These are phyloP conservation scores for Vigna unguiculata DNA, from an alignment of 306 rosid genomes.

Conservation along the genomic window DNA sequence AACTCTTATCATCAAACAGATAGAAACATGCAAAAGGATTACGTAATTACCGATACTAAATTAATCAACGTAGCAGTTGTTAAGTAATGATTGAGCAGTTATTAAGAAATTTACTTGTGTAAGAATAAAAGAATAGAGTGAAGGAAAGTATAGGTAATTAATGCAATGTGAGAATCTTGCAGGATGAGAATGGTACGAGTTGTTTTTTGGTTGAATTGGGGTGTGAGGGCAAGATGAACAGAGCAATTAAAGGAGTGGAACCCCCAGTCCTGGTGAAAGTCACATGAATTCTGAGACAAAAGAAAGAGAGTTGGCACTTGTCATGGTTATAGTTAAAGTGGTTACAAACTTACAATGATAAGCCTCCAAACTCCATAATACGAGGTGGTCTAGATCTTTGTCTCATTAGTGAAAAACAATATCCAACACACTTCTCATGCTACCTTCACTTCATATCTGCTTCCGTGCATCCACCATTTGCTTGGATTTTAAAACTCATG, in stretches of 20 bases:
- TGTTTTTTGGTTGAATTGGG: conserved; percentile 21
- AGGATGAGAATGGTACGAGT: conserved; percentile 9
- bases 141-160: not conserved
- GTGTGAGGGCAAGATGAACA: conserved; percentile 3
- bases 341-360: conserved; percentile 41
- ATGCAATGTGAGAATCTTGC: conserved; percentile 35
- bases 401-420: conserved; percentile 12
- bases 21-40: not conserved
- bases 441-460: no score
- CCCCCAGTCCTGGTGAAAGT: conserved; percentile 33
- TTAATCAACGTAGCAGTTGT: not conserved
- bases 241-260: conserved; percentile 50
- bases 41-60: no score
- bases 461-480: no score
- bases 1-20: not conserved
- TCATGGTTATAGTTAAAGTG: conserved; percentile 30
- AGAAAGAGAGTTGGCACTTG: conserved; percentile 36
- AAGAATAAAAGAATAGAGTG: no score
- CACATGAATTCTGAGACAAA: conserved; percentile 50
- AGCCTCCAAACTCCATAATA: conserved; percentile 45
- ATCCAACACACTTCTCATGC: not conserved
- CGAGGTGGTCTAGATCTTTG: conserved; percentile 33
- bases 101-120: not conserved
- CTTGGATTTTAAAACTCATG: not conserved
- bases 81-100: not conserved